A percentile compares a stretch with the other conserved stretches of the same genome.
Conservation (phyloP, 1,284 basidiomycete species). For the Naganishia cerealis region DNA sequence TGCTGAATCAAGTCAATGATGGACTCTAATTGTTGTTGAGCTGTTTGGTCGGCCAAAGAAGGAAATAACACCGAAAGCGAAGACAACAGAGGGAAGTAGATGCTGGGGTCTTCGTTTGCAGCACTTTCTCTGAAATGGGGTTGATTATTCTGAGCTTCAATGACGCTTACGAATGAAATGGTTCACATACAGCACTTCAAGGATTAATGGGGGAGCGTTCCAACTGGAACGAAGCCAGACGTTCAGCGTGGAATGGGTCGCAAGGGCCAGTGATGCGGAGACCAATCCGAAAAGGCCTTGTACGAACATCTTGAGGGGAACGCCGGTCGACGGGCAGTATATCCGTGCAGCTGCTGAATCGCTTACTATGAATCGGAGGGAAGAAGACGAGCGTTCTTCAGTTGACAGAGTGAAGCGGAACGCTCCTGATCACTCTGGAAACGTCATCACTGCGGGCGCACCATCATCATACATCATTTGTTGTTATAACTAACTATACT, state of each 20-base stretch:
- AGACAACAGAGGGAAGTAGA: slow-evolving; percentile 70
- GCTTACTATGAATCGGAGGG: too few species aligned
- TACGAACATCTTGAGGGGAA: neutral
- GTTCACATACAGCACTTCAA: slow-evolving; percentile 77
- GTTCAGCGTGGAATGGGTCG: slow-evolving; percentile 67
- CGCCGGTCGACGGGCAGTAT: too few species aligned
- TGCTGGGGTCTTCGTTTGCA: slow-evolving; percentile 64
- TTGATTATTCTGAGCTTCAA: slow-evolving; percentile 19
- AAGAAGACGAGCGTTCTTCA: too few species aligned
- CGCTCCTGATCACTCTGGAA: too few species aligned
- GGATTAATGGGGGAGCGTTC: slow-evolving; percentile 68
- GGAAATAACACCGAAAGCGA: slow-evolving; percentile 59
- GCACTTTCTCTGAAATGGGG: slow-evolving; percentile 60
- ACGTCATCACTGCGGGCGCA: too few species aligned
- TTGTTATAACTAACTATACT: too few species aligned
- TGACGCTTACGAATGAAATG: slow-evolving; percentile 8
- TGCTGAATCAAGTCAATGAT: slow-evolving; percentile 36
- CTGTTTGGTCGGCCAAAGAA: slow-evolving; percentile 35
- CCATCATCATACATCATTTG: too few species aligned
- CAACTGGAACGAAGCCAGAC: slow-evolving; percentile 78
- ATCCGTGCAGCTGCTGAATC: too few species aligned
- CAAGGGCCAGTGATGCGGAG: slow-evolving; percentile 11
- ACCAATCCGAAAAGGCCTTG: slow-evolving; percentile 7
- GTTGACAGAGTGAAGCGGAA: too few species aligned
- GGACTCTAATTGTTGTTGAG: slow-evolving; percentile 39